Base-by-base conservation (phyloP, 2,329 filamentous ascomycete genomes). In the Fusarium paranaense region DNA sequence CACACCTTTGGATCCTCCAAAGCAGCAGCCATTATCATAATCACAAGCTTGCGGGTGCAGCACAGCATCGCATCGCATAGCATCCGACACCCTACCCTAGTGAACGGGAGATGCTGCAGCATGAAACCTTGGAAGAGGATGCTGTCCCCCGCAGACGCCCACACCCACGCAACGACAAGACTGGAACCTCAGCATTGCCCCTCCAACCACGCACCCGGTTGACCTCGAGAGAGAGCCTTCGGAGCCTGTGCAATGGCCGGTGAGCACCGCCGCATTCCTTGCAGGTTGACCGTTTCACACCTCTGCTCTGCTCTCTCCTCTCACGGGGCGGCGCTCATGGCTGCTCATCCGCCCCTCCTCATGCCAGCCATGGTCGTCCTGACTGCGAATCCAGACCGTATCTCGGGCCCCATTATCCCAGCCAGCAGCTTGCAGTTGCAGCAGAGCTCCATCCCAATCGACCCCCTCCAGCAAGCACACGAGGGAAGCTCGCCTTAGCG, bases 401-500 rank as follows among this genome's bases (percentile, higher is more conserved):
- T 66, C 52, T 61, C 59, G 40, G 70, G 68, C 64, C 62, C 54
- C 62, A 69, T 71, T 57, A 60, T 68, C 64, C 50, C 67, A 63
- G 63, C 63, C 47, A 54, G 47, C 63, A 72, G 62, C 71, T 69
- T 50, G 27, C 52, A 60, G 60, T 56, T 42, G 63, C 70, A 61
- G 42, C 30, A 50, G 57, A 56, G 22, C 32, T 37, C 42, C 22
- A 27, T 37, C 33, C 56, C 20, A 52, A 57, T 33, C 54, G 56
- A 42, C 69, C 57, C 47, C 61, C 61, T 47, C 62, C 32, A 50
- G 38, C 67, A 71, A 38, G 35, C 38, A 63, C 38, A 63, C 61
- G 13, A 66, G 60, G 56, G 66, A 57, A 64, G 68, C 68, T 74
- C 69, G 58, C 65, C 30, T 74, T 74, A 66, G 72, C 56, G 68